A percentile compares a stretch with the other conserved stretches of the same genome.
phyloP scores from a whole-genome alignment of 2,329 filamentous ascomycete species.

The Xylogone sp. region DNA sequence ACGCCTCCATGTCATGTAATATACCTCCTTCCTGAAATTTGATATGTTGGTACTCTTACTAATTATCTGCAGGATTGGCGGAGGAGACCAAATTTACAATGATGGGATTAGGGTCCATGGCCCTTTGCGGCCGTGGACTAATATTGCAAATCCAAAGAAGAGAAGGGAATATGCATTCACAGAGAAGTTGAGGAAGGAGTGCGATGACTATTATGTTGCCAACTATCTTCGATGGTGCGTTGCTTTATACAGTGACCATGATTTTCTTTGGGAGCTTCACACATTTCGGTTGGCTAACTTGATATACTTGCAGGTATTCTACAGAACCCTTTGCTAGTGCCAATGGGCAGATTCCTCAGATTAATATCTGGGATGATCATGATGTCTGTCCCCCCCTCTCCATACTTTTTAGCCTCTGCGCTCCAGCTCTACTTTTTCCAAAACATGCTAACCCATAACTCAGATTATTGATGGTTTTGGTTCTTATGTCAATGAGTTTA shows the following conservation, averaged over 20 bases:
- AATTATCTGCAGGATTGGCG: conserved; percentile 63
- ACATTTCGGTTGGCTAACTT: no score
- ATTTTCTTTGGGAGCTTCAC: no score
- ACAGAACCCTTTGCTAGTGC: conserved; percentile 80
- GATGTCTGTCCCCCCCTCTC: conserved; percentile 62
- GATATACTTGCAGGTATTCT: conserved; percentile 52
- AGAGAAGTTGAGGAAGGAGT: conserved; percentile 71
- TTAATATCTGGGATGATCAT: conserved; percentile 98
- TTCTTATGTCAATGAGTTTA: conserved; percentile 90
- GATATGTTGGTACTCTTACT: conserved; percentile 7
- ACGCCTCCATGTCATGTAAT: conserved; percentile 87
- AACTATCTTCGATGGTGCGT: conserved; percentile 75
- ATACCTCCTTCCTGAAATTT: conserved; percentile 52
- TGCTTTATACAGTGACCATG: conserved; percentile 32
- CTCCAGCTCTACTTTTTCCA: background rate
- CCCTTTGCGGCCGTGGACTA: conserved; percentile 77
- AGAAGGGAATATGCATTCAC: conserved; percentile 77
- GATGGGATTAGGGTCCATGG: conserved; percentile 85
- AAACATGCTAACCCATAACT: conserved; percentile 56
- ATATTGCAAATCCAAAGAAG: conserved; percentile 77
- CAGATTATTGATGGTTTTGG: conserved; percentile 87
- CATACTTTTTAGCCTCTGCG: conserved; percentile 59
- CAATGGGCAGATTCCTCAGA: conserved; percentile 87
- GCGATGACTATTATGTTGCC: conserved; percentile 88
- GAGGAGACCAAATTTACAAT: conserved; percentile 96